phyloP scores from a whole-genome alignment of 2,329 filamentous ascomycete species.

The Coniochaeta sp. region DNA sequence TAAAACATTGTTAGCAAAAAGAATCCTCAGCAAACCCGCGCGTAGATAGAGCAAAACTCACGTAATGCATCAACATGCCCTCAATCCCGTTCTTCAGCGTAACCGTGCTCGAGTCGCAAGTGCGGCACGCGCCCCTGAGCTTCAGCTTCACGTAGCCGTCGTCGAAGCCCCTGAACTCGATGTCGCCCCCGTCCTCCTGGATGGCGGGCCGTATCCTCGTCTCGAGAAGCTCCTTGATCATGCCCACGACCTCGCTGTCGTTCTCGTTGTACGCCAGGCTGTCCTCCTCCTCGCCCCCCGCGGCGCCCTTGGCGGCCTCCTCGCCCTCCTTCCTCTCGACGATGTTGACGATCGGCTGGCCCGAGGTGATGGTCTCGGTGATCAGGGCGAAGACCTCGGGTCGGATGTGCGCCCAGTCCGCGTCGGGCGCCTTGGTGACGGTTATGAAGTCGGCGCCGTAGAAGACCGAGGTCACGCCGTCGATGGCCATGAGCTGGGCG shows the following conservation, averaged over 20 bases:
- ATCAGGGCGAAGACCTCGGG: slow-evolving; percentile 94
- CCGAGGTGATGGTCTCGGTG: slow-evolving; percentile 82
- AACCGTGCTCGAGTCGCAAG: slow-evolving; percentile 93
- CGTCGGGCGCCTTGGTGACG: slow-evolving; percentile 80
- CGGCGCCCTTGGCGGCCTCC: slow-evolving; percentile 26
- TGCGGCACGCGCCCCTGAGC: slow-evolving; percentile 85
- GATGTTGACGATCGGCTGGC: slow-evolving; percentile 71
- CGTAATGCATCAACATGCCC: slow-evolving; percentile 95
- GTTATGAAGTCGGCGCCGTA: slow-evolving; percentile 96
- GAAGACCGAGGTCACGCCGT: slow-evolving; percentile 91
- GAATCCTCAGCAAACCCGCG: background rate
- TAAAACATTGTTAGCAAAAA: slow-evolving; percentile 18
- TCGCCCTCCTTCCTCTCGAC: slow-evolving; percentile 53
- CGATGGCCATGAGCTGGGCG: slow-evolving; percentile 82
- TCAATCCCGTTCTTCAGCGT: slow-evolving; percentile 97
- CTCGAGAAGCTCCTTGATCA: slow-evolving; percentile 98
- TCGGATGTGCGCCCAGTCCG: slow-evolving; percentile 90
- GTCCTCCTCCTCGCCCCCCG: slow-evolving; percentile 52
- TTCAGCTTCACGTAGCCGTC: slow-evolving; percentile 81
- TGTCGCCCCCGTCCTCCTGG: slow-evolving; percentile 95
- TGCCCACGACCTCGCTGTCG: slow-evolving; percentile 88
- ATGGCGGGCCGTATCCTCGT: slow-evolving; percentile 92
- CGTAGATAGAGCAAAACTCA: slow-evolving; percentile 38
- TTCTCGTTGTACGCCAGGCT: slow-evolving; percentile 79
- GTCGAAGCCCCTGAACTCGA: slow-evolving; percentile 87